phyloP scores from a whole-genome alignment of 1,284 basidiomycete species.

The Apiotrichum gracile region DNA sequence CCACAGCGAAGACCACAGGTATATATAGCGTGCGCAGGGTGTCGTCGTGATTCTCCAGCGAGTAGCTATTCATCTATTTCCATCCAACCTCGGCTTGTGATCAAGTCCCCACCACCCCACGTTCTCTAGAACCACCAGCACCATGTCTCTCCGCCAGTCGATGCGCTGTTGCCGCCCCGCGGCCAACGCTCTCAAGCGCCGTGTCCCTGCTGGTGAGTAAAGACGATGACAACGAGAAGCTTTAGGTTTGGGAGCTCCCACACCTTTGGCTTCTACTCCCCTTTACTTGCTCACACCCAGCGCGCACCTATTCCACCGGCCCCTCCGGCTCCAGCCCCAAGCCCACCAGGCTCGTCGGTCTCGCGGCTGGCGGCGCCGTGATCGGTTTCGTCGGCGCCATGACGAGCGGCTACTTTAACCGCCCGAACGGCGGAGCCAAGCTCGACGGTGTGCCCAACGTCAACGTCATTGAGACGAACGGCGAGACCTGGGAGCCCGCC shows the following conservation, averaged over 20 bases:
- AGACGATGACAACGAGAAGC: not conserved
- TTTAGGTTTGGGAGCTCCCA: not conserved
- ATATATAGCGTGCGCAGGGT: not conserved
- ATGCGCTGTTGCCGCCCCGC: conserved; percentile 9
- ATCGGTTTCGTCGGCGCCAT: conserved; percentile 9
- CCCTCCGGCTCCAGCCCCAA: not conserved
- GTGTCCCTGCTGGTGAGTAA: conserved; percentile 2
- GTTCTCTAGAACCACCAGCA: not conserved
- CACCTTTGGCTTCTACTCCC: not conserved
- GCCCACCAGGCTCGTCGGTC: not conserved
- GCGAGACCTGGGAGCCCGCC: conserved; percentile 33
- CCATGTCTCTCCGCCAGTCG: conserved; percentile 5
- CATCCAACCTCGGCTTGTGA: not conserved
- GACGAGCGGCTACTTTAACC: conserved; percentile 4
- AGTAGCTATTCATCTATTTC: not conserved
- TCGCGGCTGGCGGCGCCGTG: conserved; percentile 6
- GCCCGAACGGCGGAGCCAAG: not conserved
- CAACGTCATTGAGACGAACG: conserved; percentile 26
- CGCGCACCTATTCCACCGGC: conserved; percentile 6
- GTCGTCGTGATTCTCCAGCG: not conserved
- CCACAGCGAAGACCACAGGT: not conserved
- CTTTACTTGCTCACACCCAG: not conserved
- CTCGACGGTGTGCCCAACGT: conserved; percentile 34
- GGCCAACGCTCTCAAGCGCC: conserved; percentile 2
- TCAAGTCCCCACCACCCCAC: not conserved